Evolutionary conservation across 345 rosid species (phyloP), one percentile per base, ranked within the genome.

Genomic region (rapeseed (Brassica napus)): DNA sequence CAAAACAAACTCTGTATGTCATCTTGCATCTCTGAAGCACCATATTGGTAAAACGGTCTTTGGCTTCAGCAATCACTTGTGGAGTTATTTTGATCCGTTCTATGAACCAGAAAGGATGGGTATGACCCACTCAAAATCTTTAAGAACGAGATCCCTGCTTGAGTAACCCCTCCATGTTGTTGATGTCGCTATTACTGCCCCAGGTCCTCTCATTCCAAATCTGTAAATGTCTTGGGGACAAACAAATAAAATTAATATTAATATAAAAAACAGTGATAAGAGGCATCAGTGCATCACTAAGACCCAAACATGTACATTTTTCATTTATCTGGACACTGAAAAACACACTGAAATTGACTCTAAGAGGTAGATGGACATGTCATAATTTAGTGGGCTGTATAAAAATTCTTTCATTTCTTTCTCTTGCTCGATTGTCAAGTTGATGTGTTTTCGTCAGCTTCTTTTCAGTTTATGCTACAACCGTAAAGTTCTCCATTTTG

Each of bases 21-120:
- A 85, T 93, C 96, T 75, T 90, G 39, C 39, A 35, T 93, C 85
- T 90, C 99, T 54, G 91, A 65, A 5, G 89, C 87, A 64, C 97
- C 94, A 65, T 93, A 47, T 47, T 12, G 54, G 54, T 12, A 4
- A 47, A 12, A 14, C 5, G 16, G 16, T 14, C 54, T 47, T 47
- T 12, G 16, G 16, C 44, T 39, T 39, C 44, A 47, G 2, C 54
- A 14, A 47, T 12, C 15, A 12, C 54, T 14, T 47, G 54, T 47
- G 16, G 16, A 47, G 52, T 44, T 5, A 44, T 44, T 11, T 44
- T 44, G 52, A 44, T 44, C 52, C 52, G 52, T 44, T 44, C 52
- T 44, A 44, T 44, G 15, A 12, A 44, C 52, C 52, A 44, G 52
- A 44, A 44, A 44, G 52, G 15, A 44, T 44, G 52, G 52, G n/a